Base-by-base conservation (phyloP, 2,329 filamentous ascomycete species). In the Aspergillus glaucus region DNA sequence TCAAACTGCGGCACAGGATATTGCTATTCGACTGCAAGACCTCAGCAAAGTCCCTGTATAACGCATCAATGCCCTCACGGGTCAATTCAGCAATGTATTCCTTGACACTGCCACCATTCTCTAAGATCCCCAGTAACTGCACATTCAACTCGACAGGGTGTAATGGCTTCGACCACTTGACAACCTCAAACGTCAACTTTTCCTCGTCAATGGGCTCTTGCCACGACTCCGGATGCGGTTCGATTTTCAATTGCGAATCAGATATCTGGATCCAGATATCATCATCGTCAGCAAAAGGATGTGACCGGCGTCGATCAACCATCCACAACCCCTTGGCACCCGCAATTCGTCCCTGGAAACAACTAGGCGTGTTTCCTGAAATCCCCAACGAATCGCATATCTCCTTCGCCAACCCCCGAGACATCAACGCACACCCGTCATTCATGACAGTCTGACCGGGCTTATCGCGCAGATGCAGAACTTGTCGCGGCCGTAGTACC, bases 281-380 rank as follows among this genome's bases (percentile, higher is more conserved):
- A 2, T 64, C 61, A 19, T 67, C 58, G 10, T 71, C 60, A 1
- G 55, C 55, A 10, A 34, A 53, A 32, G 57, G 47, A 14, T 49
- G 47, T 6, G 61, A 69, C 57, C 49, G 64, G 55, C 67, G 60
- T 3, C 62, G 65, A 47, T 77, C 77, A 1, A 81, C 68, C 62
- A 80, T 77, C 81, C 81, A 84, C 4, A 84, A 56, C 1, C 81
- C 81, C 62, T 85, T 85, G 0, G 79, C 78, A 1, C 81, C 80
- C 15, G 72, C 75, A 48, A 84, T 79, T 4, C 81, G 71, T 7
- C 69, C 80, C 62, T 85, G 81, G 22, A 80, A 78, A 2, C 67
- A 72, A 47, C 76, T 76, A 0, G 79, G 79, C 0, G 75, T 64
- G 5, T 62, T 61, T 2, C 62, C 62, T 1, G 63, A 55, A 8